phyloP scores from a whole-genome alignment of 2,329 filamentous ascomycete genomes.

The Colletotrichum shisoi region DNA sequence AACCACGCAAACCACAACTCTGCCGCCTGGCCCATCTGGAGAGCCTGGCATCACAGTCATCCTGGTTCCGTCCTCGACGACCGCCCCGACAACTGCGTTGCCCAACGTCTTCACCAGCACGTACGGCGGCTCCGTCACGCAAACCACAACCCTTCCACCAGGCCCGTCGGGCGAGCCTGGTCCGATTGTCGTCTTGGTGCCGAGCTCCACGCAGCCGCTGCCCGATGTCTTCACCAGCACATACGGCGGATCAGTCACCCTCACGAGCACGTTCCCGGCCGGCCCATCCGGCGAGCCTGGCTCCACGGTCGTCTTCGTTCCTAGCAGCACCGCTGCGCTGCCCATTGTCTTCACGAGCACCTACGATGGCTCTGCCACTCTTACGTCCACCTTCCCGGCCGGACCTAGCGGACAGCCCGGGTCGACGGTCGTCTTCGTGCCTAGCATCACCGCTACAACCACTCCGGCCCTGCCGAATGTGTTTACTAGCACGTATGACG shows the following conservation, averaged over 20 bases:
- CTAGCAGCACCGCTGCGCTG: background rate
- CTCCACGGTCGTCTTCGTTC: background rate
- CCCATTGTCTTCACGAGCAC: constrained; percentile 3
- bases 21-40: background rate
- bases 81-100: background rate
- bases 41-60: constrained; percentile 11
- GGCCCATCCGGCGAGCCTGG: constrained; percentile 11
- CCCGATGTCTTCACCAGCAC: background rate
- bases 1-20: background rate
- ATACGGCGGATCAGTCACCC: constrained; percentile 11
- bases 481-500: background rate
- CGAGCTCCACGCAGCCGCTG: background rate
- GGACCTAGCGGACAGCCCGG: no score
- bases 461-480: background rate
- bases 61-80: background rate
- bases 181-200: constrained; percentile 3
- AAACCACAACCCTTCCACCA: constrained; percentile 12
- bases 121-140: constrained; percentile 14
- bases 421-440: background rate
- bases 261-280: constrained; percentile 19
- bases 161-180: constrained; percentile 14
- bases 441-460: no score
- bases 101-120: constrained; percentile 1
- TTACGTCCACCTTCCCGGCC: no score
- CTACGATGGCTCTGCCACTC: background rate